Conservation (phyloP, 2,329 filamentous ascomycete species). For the Canariomyces notabilis region DNA sequence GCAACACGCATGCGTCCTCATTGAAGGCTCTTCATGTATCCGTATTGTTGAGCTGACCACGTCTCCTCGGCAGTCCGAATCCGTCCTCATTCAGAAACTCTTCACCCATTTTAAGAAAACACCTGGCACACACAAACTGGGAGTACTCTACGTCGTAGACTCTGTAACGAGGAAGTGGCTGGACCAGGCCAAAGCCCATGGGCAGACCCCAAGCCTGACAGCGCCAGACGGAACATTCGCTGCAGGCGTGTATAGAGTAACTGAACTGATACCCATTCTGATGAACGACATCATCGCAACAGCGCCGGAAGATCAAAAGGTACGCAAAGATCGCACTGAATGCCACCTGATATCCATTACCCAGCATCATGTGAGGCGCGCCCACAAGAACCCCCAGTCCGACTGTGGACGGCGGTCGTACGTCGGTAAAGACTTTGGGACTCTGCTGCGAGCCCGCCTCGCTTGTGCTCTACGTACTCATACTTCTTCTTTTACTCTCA, state of each 20-base stretch:
- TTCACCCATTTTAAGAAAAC: conserved; percentile 97
- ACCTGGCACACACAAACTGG: conserved; percentile 91
- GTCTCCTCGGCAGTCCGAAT: conserved; percentile 62
- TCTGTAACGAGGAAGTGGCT: conserved; percentile 99
- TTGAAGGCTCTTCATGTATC: background rate
- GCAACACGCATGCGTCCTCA: conserved; percentile 25
- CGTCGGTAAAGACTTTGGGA: background rate
- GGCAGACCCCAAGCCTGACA: conserved; percentile 67
- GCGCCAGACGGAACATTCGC: conserved; percentile 90
- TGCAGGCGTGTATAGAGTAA: conserved; percentile 93
- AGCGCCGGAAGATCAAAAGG: conserved; percentile 92
- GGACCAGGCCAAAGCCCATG: conserved; percentile 83
- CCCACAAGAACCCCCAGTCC: background rate
- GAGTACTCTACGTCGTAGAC: conserved; percentile 99
- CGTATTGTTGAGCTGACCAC: conserved; percentile 20
- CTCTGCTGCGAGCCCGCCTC: background rate
- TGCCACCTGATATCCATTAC: conserved; percentile 9
- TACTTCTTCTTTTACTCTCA: conserved; percentile 22
- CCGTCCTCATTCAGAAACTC: conserved; percentile 89
- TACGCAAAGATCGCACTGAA: conserved; percentile 51
- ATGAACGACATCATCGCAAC: conserved; percentile 93
- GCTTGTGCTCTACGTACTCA: conserved; percentile 9
- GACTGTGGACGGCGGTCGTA: background rate
- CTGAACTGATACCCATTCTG: conserved; percentile 84
- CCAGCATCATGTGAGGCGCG: conserved; percentile 6